These are phyloP conservation scores for Eremothecium gossypii DNA, from an alignment of 1,139 yeast species.

Conservation along the genomic window DNA sequence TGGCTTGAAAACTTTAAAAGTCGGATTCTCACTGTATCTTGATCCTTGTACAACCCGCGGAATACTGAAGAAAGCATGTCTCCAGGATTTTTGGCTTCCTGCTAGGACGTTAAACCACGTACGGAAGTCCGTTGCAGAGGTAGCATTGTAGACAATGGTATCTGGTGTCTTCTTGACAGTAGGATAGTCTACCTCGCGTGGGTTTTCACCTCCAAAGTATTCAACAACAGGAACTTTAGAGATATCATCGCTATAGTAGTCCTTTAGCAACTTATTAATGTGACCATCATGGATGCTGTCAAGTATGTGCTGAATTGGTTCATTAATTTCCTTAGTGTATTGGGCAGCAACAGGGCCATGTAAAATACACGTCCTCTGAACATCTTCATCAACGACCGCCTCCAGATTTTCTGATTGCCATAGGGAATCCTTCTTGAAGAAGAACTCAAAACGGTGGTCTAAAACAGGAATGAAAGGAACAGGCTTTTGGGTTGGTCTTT, in stretches of 20 bases:
- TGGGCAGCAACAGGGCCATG: conserved; percentile 99
- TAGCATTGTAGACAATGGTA: conserved; percentile 40
- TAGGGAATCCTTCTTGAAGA: conserved; percentile 95
- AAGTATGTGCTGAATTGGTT: conserved; percentile 84
- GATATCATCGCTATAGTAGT: conserved; percentile 60
- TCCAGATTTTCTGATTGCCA: conserved; percentile 99
- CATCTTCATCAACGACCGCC: conserved; percentile 92
- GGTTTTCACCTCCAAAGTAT: conserved; percentile 68
- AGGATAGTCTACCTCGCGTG: conserved; percentile 35
- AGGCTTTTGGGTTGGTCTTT: conserved; percentile 85
- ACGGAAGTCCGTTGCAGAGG: conserved; percentile 42
- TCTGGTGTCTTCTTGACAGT: conserved; percentile 28
- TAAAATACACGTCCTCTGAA: conserved; percentile 94
- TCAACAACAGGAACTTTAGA: conserved; percentile 78
- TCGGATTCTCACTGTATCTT: conserved; percentile 70
- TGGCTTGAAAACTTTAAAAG: conserved; percentile 74
- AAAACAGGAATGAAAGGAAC: conserved; percentile 95
- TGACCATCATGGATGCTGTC: conserved; percentile 89
- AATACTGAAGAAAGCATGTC: conserved; percentile 79
- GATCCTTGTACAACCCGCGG: conserved; percentile 78
- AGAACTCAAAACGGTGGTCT: conserved; percentile 88
- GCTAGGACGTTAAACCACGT: conserved; percentile 79
- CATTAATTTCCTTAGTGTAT: conserved; percentile 76
- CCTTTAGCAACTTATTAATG: conserved; percentile 57
- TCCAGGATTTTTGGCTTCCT: conserved; percentile 75